These are phyloP conservation scores for Silene noctiflora DNA, from an alignment of 179 eudicot species.

Conservation along the genomic window DNA sequence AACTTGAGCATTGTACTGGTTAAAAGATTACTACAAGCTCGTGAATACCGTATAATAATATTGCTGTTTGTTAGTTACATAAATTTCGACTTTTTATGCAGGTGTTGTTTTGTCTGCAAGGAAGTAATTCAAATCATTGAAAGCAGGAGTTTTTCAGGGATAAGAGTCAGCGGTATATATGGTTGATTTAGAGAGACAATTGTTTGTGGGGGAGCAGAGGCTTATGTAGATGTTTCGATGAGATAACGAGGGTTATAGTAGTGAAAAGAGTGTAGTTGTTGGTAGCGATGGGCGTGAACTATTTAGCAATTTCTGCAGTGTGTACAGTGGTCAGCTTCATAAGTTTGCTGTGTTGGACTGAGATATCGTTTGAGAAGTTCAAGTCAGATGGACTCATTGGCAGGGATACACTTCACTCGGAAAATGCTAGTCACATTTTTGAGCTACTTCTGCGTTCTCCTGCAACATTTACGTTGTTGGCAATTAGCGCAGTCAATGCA, in stretches of 20 bases:
- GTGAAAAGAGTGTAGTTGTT: constrained; percentile 24
- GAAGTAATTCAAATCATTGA: background rate
- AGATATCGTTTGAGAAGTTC: constrained; percentile 56
- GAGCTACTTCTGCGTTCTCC: constrained; percentile 68
- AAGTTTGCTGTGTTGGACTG: constrained; percentile 78
- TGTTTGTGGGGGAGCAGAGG: background rate
- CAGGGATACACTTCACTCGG: constrained; percentile 43
- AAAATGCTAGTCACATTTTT: constrained; percentile 41
- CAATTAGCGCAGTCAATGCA: constrained; percentile 51
- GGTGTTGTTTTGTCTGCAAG: constrained; percentile 13
- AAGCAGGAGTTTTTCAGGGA: background rate
- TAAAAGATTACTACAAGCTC: background rate
- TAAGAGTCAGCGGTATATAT: background rate
- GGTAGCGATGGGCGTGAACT: constrained; percentile 61
- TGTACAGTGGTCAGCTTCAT: constrained; percentile 64
- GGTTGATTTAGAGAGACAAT: background rate
- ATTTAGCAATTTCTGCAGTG: constrained; percentile 59
- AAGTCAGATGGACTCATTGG: constrained; percentile 53
- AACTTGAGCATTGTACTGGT: background rate
- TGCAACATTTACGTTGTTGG: constrained; percentile 61
- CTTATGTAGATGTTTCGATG: constrained; percentile 38
- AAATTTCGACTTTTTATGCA: background rate
- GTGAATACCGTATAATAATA: background rate
- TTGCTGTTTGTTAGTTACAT: background rate
- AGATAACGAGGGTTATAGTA: constrained; percentile 23